A percentile compares a stretch with the other conserved stretches of the same genome.
phyloP scores from a whole-genome alignment of 1,139 yeast genomes.

The Yamadazyma membranifaciens region DNA sequence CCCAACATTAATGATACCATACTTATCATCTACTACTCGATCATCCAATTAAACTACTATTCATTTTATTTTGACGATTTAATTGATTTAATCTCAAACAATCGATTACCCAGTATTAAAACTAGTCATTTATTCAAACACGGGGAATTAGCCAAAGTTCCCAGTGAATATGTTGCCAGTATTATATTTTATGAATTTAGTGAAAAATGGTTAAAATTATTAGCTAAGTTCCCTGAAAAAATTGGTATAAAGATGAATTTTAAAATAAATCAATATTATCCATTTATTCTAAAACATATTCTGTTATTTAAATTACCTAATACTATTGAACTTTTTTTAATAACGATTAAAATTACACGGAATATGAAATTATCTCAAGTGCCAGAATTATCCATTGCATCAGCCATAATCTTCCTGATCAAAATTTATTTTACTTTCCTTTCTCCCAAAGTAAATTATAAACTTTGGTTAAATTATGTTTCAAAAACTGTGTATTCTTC shows the following conservation, averaged over 20 bases:
- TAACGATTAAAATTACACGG: slow-evolving; percentile 16
- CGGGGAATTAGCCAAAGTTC: slow-evolving; percentile 3
- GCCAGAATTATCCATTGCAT: slow-evolving; percentile 32
- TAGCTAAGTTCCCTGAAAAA: not conserved
- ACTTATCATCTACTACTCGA: slow-evolving; percentile 38
- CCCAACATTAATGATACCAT: slow-evolving; percentile 30
- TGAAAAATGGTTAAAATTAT: slow-evolving; percentile 4
- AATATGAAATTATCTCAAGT: not conserved
- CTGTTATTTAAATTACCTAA: slow-evolving; percentile 31
- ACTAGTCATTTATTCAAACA: slow-evolving; percentile 23
- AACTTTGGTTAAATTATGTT: slow-evolving; percentile 23
- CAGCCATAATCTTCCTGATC: slow-evolving; percentile 24
- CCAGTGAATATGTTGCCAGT: slow-evolving; percentile 18
- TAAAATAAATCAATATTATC: slow-evolving; percentile 28
- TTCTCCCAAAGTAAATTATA: slow-evolving; percentile 14
- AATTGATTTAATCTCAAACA: slow-evolving; percentile 26
- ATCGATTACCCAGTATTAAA: slow-evolving; percentile 38
- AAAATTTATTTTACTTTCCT: slow-evolving; percentile 28
- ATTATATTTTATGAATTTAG: slow-evolving; percentile 12
- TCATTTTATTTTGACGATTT: slow-evolving; percentile 41
- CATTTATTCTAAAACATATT: slow-evolving; percentile 29
- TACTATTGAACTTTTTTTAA: slow-evolving; percentile 27
- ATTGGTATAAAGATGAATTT: not conserved
- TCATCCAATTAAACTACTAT: slow-evolving; percentile 28
- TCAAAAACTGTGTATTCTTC: slow-evolving; percentile 19